These are phyloP conservation scores for Yamadazyma scolyti DNA, from an alignment of 805 yeast species.

Conservation along the genomic window DNA sequence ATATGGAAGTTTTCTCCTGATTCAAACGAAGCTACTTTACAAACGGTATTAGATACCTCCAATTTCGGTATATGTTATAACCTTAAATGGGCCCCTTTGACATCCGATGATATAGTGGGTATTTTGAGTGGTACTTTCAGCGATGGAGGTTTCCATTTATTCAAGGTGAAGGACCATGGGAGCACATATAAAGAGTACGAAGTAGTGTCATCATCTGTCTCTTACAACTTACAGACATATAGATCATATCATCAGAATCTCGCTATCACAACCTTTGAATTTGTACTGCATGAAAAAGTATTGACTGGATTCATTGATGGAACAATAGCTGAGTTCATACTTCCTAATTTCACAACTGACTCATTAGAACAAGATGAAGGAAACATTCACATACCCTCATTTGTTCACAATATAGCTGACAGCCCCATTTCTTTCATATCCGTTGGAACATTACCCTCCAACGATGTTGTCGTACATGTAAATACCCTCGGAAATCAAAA, in stretches of 20 bases:
- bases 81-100: constrained; percentile 37
- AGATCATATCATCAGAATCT: constrained; percentile 4
- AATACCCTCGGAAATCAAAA: constrained; percentile 28
- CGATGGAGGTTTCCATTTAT: constrained; percentile 54
- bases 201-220: constrained; percentile 20
- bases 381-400: constrained; percentile 28
- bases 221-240: constrained; percentile 14
- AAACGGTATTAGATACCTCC: constrained; percentile 25
- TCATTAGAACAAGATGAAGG: constrained; percentile 3
- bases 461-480: constrained; percentile 20
- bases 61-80: constrained; percentile 43
- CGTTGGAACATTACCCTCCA: constrained; percentile 19
- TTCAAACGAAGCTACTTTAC: constrained; percentile 21
- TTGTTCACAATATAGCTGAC: constrained; percentile 25
- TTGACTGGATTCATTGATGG: constrained; percentile 62
- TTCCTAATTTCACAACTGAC: constrained; percentile 24
- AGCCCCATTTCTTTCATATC: constrained; percentile 25
- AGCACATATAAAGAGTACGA: too few relatives aligned
- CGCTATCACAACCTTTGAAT: constrained; percentile 47
- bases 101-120: constrained; percentile 30
- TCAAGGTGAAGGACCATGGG: constrained; percentile 29
- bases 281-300: constrained; percentile 39
- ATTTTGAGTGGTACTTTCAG: constrained; percentile 51
- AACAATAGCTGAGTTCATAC: constrained; percentile 51
- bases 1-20: constrained; percentile 37